Percentiles rank a stretch among this genome's conserved stretches.
phyloP scores from a whole-genome alignment of 257 asterid species.

The Gentiana macrophylla region DNA sequence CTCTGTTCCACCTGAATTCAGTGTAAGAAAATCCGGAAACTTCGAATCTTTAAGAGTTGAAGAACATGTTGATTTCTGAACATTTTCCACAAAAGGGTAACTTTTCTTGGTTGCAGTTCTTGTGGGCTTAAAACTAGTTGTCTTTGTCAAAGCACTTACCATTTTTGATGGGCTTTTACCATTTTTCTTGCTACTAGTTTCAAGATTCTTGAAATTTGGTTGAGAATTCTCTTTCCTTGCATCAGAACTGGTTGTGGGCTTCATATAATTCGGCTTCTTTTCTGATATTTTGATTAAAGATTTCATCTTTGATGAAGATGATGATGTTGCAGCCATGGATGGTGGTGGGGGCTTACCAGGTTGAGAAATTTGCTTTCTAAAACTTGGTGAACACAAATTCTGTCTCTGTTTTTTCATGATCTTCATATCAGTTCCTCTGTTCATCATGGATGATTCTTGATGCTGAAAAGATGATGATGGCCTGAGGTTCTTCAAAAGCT shows the following conservation, averaged over 20 bases:
- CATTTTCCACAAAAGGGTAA: slow-evolving; percentile 27
- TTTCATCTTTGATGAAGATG: slow-evolving; percentile 15
- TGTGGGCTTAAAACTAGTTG: slow-evolving; percentile 51
- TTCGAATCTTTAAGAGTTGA: slow-evolving; percentile 65
- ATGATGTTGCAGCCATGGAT: slow-evolving; percentile 1
- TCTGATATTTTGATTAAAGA: slow-evolving; percentile 5
- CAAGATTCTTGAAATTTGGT: slow-evolving; percentile 32
- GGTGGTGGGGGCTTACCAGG: slow-evolving; percentile 29
- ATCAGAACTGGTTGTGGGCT: slow-evolving; percentile 69
- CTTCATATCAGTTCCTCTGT: slow-evolving; percentile 44
- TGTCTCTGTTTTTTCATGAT: slow-evolving; percentile 61
- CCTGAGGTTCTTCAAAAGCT: slow-evolving; percentile 19
- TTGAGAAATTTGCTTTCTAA: slow-evolving; percentile 17
- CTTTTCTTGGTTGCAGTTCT: slow-evolving; percentile 30
- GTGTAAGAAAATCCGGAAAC: slow-evolving; percentile 57
- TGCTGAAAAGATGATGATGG: slow-evolving; percentile 24
- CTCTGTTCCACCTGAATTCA: slow-evolving; percentile 53
- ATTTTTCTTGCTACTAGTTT: slow-evolving; percentile 16
- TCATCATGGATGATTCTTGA: slow-evolving; percentile 27
- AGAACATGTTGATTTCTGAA: slow-evolving; percentile 59
- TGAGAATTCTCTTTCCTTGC: slow-evolving; percentile 57
- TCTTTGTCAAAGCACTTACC: slow-evolving; percentile 38
- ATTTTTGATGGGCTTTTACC: slow-evolving; percentile 18
- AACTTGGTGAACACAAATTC: slow-evolving; percentile 8
- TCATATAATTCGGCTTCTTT: slow-evolving; percentile 70